A percentile compares a stretch with the other conserved stretches of the same genome.
These are phyloP conservation scores for Trichoderma sp. DNA, from an alignment of 2,329 filamentous ascomycete species.

Conservation along the genomic window DNA sequence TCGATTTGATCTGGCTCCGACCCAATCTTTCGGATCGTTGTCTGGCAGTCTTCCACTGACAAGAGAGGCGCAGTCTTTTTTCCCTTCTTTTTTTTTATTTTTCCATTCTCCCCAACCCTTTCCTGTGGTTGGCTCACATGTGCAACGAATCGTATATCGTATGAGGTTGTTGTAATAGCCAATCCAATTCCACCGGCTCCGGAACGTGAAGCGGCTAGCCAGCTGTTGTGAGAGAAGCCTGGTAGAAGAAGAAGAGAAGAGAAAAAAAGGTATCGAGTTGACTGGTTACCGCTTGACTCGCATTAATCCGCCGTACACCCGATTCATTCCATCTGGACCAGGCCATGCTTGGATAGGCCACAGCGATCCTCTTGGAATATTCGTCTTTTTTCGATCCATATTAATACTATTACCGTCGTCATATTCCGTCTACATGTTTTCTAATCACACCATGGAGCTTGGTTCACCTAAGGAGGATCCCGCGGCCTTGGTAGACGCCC, in stretches of 20 bases:
- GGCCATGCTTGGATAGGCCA: constrained; percentile 11
- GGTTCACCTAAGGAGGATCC: constrained; percentile 26
- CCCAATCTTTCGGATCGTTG: constrained; percentile 16
- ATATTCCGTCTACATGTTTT: background rate
- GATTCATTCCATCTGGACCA: background rate
- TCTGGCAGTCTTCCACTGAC: background rate
- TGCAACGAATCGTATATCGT: constrained; percentile 1
- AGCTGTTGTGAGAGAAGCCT: background rate
- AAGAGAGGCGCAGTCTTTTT: background rate
- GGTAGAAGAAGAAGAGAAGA: background rate
- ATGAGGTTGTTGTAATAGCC: background rate
- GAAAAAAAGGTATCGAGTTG: background rate
- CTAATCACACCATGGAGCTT: constrained; percentile 20
- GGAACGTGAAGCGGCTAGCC: background rate
- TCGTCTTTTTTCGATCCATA: background rate
- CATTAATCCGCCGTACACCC: background rate
- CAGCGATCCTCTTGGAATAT: background rate
- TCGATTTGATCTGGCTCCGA: constrained; percentile 19
- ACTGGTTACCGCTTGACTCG: background rate
- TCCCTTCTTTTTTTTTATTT: background rate
- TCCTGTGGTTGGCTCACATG: background rate
- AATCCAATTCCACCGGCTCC: background rate
- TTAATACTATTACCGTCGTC: background rate
- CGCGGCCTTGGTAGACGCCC: constrained; percentile 31
- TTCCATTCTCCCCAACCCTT: background rate